These are phyloP conservation scores for Physocladia obscura DNA, from an alignment of 192 early-diverging fungal species.

Conservation along the genomic window DNA sequence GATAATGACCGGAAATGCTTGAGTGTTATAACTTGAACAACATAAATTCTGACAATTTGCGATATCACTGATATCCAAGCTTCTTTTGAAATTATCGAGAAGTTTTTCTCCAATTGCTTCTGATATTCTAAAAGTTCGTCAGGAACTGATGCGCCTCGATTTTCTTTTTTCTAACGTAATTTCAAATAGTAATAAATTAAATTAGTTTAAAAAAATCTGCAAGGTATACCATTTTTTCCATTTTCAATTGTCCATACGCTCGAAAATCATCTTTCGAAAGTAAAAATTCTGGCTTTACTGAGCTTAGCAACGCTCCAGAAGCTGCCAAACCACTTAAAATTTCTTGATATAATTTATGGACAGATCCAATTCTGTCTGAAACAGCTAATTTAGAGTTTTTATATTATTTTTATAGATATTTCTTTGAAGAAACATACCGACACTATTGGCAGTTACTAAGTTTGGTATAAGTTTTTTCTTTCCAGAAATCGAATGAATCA, in stretches of 20 bases:
- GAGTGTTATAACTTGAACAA: conserved; percentile 22
- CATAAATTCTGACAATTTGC: conserved; percentile 49
- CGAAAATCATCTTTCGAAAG: conserved; percentile 44
- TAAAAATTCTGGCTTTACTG: conserved; percentile 50
- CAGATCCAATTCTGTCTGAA: conserved; percentile 31
- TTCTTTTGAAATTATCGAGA: conserved; percentile 47
- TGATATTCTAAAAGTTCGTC: conserved; percentile 38
- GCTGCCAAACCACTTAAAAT: conserved; percentile 32
- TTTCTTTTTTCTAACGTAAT: conserved; percentile 4
- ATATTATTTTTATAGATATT: no score
- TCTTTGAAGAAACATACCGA: no score
- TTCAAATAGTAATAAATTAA: conserved; percentile 10
- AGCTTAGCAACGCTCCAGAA: conserved; percentile 41
- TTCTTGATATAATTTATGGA: conserved; percentile 34
- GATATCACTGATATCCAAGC: conserved; percentile 46
- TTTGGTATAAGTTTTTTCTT: conserved; percentile 41
- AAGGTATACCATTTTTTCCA: conserved; percentile 13
- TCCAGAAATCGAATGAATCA: conserved; percentile 45
- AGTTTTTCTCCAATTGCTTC: conserved; percentile 26
- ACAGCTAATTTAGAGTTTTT: not conserved
- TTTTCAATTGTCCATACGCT: not conserved
- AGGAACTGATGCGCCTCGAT: conserved; percentile 29
- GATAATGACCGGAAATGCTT: conserved; percentile 35
- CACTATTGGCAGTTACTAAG: no score
- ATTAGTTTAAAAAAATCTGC: conserved; percentile 27